phyloP scores from a whole-genome alignment of 129 eudicot genomes.

The Calendula officinalis region DNA sequence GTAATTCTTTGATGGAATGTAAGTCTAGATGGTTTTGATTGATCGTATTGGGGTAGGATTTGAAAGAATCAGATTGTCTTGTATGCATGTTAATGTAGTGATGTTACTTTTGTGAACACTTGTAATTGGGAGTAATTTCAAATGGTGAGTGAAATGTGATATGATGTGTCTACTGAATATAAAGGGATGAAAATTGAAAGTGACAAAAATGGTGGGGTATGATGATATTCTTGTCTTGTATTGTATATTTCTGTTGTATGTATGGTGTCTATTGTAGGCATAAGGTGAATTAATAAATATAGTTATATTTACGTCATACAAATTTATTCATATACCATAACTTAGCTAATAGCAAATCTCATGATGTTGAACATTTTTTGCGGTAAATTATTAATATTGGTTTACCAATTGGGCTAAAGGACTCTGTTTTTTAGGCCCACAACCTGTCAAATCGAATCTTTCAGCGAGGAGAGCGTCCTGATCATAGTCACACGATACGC shows the following conservation, averaged over 20 bases:
- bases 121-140: conserved; percentile 24
- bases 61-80: conserved; percentile 33
- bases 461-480: too few relatives aligned
- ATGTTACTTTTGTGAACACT: conserved; percentile 6
- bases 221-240: conserved; percentile 9
- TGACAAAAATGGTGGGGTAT: conserved; percentile 36
- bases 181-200: conserved; percentile 28
- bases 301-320: too few relatives aligned
- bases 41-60: conserved; percentile 18
- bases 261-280: background rate
- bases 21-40: conserved; percentile 49
- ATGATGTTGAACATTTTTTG: too few relatives aligned
- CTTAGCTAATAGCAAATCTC: too few relatives aligned
- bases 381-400: too few relatives aligned
- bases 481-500: too few relatives aligned
- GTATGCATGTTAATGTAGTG: conserved; percentile 51
- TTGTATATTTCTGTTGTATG: background rate
- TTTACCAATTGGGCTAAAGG: too few relatives aligned
- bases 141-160: conserved; percentile 36
- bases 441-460: too few relatives aligned
- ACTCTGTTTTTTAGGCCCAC: too few relatives aligned
- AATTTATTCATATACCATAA: too few relatives aligned
- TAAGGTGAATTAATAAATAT: too few relatives aligned
- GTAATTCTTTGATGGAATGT: conserved; percentile 57
- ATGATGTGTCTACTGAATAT: conserved; percentile 34